A percentile compares a stretch with the other conserved stretches of the same genome.
These are phyloP conservation scores for Blastobotrys petasosporus DNA, from an alignment of 1,139 yeast species.

Conservation along the genomic window DNA sequence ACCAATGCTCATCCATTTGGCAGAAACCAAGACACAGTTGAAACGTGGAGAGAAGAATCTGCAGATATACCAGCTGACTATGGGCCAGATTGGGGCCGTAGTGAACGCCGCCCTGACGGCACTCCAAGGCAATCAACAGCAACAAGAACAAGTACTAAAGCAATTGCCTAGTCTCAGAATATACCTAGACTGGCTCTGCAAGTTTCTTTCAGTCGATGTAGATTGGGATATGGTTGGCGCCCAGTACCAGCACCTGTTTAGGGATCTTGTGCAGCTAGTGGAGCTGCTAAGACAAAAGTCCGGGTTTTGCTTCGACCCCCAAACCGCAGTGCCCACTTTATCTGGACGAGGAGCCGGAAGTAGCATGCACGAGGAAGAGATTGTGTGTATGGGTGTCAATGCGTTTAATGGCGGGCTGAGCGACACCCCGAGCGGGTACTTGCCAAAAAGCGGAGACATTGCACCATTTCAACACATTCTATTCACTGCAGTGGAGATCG, in stretches of 20 bases:
- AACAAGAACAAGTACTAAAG: not conserved
- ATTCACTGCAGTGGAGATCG: constrained; percentile 12
- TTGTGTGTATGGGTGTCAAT: constrained; percentile 11
- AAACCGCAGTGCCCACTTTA: constrained; percentile 14
- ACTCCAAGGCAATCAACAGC: not conserved
- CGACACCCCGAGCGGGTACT: constrained; percentile 18
- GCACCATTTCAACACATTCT: constrained; percentile 8
- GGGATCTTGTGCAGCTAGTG: constrained; percentile 5
- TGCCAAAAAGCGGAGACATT: constrained; percentile 1
- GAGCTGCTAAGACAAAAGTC: constrained; percentile 6
- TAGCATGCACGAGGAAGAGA: constrained; percentile 13
- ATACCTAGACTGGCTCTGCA: constrained; percentile 14
- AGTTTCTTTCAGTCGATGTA: constrained; percentile 5
- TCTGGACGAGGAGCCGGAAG: constrained; percentile 3
- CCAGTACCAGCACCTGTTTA: constrained; percentile 4
- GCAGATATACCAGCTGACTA: constrained; percentile 6
- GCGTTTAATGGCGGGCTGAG: constrained; percentile 15
- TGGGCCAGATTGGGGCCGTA: constrained; percentile 9
- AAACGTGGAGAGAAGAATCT: not conserved
- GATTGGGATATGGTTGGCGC: constrained; percentile 5
- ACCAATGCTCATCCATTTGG: constrained; percentile 9
- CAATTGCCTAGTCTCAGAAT: constrained; percentile 13
- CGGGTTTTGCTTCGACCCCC: constrained; percentile 14
- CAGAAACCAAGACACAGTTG: not conserved
- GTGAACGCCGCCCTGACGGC: constrained; percentile 7